Conservation (phyloP, 192 early-diverging fungal species). For the Backusella macrospora region DNA sequence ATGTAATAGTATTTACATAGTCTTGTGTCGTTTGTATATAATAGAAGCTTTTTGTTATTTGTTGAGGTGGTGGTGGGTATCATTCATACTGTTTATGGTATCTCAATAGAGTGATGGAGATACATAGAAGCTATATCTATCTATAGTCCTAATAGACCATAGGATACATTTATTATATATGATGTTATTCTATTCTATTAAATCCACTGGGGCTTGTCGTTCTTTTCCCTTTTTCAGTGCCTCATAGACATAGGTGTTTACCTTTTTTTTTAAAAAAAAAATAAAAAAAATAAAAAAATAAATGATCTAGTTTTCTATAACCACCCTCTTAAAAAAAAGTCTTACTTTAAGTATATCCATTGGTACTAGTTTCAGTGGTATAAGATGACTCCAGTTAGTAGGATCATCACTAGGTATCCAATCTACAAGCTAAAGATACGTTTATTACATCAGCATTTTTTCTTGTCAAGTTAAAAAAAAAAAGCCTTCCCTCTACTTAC, state of each 20-base stretch:
- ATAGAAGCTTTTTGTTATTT: too few species aligned
- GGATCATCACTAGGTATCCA: neutral
- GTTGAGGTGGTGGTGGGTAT: too few species aligned
- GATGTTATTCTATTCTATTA: neutral
- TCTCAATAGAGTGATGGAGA: too few species aligned
- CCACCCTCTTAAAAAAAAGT: neutral
- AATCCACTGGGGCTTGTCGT: neutral
- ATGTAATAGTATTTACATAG: too few species aligned
- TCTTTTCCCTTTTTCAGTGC: conserved; percentile 2
- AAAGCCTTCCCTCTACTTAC: neutral
- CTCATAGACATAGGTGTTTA: neutral
- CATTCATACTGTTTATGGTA: too few species aligned
- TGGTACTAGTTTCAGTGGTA: neutral
- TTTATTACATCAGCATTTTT: neutral
- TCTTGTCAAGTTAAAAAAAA: neutral
- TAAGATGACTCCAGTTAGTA: neutral
- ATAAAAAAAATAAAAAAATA: neutral
- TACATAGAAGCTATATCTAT: too few species aligned
- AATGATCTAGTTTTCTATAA: neutral
- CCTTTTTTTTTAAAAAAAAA: too few species aligned
- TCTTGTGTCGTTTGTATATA: too few species aligned
- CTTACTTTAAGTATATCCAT: conserved; percentile 10
- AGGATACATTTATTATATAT: neutral
- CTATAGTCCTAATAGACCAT: too few species aligned
- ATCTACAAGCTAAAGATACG: neutral